Evolutionary conservation across 345 rosid species (phyloP), one percentile per base, ranked within the genome.

Genomic region (Acer negundo): DNA sequence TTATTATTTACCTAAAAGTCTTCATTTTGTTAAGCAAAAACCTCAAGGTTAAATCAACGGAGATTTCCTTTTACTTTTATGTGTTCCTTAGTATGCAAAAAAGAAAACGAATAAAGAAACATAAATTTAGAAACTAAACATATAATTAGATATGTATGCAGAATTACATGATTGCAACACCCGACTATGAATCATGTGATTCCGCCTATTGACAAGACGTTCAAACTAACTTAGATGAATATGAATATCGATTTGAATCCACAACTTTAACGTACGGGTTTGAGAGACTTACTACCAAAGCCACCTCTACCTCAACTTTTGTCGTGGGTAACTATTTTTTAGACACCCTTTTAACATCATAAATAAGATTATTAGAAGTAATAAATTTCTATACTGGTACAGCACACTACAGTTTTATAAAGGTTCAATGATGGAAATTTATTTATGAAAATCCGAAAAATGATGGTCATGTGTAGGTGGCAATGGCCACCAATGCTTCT

Each of bases 401-500:
- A 59, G 9, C 63, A 59, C 63, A 20, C 63, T 10, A 2, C 10
- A 16, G 1, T 3, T 53, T 1, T 69, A 16, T 59, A 51, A 23
- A 44, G 15, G 10, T 10, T 24, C 12, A 44, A 7, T 63, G 2
- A 7, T 24, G 26, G 67, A n/a, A 46, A 46, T 46, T 58, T 59
- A 59, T 63, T 63, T 24, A 63, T 63, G 7, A 63, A 23, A 63
- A 24, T 63, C 13, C 35, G 24, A 20, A 20, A 6, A 24, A 12
- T 22, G 19, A n/a, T 13, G 7, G 12, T 78, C 77, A 78, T 12
- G 81, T 63, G 68, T 77, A 78, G 28, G 69, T 72, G 1, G 75
- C 71, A 15, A 74, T 69, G 19, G 82, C 71, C 53, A 74, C 71
- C 53, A 74, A 8, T 12, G 59, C 11, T 63, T 74, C 77, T 62